These are phyloP conservation scores for Priceomyces carsonii DNA, from an alignment of 805 yeast genomes.

Conservation along the genomic window DNA sequence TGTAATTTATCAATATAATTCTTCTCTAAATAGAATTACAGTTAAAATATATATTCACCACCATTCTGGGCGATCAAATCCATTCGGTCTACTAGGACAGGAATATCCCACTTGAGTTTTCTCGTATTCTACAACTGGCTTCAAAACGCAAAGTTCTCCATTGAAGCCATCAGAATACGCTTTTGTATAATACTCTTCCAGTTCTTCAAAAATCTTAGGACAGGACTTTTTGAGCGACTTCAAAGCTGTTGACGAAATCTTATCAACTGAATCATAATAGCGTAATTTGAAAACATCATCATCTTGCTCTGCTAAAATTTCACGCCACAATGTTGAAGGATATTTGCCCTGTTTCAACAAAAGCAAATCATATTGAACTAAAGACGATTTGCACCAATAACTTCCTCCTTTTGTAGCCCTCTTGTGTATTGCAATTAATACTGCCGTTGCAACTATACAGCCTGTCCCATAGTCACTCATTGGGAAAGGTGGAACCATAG, in stretches of 20 bases:
- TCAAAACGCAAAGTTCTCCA: conserved; percentile 12
- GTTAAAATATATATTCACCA: conserved; percentile 6
- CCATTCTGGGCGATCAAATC: conserved; percentile 15
- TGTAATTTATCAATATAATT: too few species aligned
- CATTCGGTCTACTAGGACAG: conserved; percentile 14
- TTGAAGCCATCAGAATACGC: conserved; percentile 12
- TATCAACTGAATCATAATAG: conserved; percentile 15
- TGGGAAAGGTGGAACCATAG: conserved; percentile 37
- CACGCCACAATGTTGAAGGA: conserved; percentile 11
- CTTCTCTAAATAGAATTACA: too few species aligned
- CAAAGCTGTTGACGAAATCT: conserved; percentile 12
- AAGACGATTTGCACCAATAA: conserved; percentile 27
- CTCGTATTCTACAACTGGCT: conserved; percentile 12
- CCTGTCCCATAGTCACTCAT: conserved; percentile 39
- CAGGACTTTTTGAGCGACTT: conserved; percentile 10
- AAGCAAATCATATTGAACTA: conserved; percentile 31
- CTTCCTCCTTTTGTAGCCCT: conserved; percentile 29
- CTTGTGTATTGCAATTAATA: conserved; percentile 24
- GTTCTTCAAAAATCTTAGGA: too few species aligned
- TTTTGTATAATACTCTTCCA: conserved; percentile 9
- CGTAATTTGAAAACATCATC: conserved; percentile 9
- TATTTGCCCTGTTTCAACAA: conserved; percentile 23
- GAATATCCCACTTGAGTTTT: conserved; percentile 11
- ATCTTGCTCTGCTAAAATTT: conserved; percentile 6
- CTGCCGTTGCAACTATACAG: conserved; percentile 31